Evolutionary conservation across 148 eudicot genomes (phyloP).

Genomic region (Amaranthus cruentus): DNA sequence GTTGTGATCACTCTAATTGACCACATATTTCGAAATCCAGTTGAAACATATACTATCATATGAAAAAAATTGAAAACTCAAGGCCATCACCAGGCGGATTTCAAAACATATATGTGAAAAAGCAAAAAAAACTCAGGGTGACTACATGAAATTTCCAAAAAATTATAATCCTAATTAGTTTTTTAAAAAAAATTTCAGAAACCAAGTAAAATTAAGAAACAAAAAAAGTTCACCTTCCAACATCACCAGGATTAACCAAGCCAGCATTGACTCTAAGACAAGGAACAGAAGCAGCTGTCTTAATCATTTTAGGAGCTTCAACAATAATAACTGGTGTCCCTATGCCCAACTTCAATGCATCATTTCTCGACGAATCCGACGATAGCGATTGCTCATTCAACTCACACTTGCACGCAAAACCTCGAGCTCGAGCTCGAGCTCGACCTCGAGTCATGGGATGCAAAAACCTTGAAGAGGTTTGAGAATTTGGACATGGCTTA

Average conservation of each 20-base stretch:
- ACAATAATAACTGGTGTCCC: slow-evolving; percentile 70
- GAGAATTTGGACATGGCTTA: slow-evolving; percentile 18
- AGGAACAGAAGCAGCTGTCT: slow-evolving; percentile 90
- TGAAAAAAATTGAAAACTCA: no score
- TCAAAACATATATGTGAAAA: no score
- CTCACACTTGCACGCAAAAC: slow-evolving; percentile 10
- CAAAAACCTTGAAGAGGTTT: neutral
- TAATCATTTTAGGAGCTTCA: slow-evolving; percentile 73
- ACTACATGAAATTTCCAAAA: no score
- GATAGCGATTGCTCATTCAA: neutral
- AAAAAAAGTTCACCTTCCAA: slow-evolving; percentile 54
- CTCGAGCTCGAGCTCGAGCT: neutral
- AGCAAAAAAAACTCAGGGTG: no score
- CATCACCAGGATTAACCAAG: slow-evolving; percentile 82
- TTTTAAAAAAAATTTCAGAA: neutral
- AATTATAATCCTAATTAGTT: no score
- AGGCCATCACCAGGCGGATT: no score
- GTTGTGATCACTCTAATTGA: no score
- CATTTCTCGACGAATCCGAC: neutral
- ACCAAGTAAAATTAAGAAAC: neutral
- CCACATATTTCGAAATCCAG: no score
- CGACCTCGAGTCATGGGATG: neutral
- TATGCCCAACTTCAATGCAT: slow-evolving; percentile 38
- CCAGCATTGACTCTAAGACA: slow-evolving; percentile 69
- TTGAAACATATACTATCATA: no score